Evolutionary conservation across 176 grass and related monocot species (phyloP).

Genomic region (Luzula sylvatica): DNA sequence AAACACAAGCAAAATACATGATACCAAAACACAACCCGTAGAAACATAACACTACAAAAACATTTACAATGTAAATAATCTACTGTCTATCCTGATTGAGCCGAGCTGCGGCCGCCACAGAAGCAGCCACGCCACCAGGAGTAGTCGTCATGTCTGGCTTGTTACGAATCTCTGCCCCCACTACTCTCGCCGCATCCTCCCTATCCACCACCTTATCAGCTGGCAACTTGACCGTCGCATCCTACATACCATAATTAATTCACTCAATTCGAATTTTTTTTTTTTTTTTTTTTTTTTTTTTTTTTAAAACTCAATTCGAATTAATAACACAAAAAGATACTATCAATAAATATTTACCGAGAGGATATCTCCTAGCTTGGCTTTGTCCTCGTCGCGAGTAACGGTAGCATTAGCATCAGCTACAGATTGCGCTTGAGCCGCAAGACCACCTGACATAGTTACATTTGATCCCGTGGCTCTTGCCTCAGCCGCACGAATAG

Average conservation of each 20-base stretch:
- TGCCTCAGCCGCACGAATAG: slow-evolving; percentile 52
- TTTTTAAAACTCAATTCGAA: not conserved
- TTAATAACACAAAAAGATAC: not conserved
- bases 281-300: no score
- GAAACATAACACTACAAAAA: not conserved
- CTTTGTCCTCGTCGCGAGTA: slow-evolving; percentile 31
- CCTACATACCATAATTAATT: slow-evolving; percentile 4
- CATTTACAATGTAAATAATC: not conserved
- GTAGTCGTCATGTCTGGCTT: slow-evolving; percentile 18
- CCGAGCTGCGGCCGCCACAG: slow-evolving; percentile 35
- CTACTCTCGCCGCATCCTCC: slow-evolving; percentile 40
- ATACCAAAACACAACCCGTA: not conserved
- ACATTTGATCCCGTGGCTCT: slow-evolving; percentile 29
- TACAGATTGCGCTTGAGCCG: slow-evolving; percentile 33
- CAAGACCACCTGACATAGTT: slow-evolving; percentile 27
- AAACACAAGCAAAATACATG: not conserved
- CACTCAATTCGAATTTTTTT: no score
- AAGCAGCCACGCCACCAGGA: slow-evolving; percentile 30
- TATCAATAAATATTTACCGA: slow-evolving; percentile 20
- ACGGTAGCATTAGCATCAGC: slow-evolving; percentile 28
- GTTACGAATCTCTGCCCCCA: slow-evolving; percentile 37
- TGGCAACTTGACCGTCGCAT: slow-evolving; percentile 36
- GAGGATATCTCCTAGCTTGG: slow-evolving; percentile 54
- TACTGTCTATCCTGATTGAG: slow-evolving; percentile 38
- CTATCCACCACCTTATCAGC: slow-evolving; percentile 46